These are phyloP conservation scores for Platismatia glauca DNA, from an alignment of 495 filamentous ascomycete species.

Conservation along the genomic window DNA sequence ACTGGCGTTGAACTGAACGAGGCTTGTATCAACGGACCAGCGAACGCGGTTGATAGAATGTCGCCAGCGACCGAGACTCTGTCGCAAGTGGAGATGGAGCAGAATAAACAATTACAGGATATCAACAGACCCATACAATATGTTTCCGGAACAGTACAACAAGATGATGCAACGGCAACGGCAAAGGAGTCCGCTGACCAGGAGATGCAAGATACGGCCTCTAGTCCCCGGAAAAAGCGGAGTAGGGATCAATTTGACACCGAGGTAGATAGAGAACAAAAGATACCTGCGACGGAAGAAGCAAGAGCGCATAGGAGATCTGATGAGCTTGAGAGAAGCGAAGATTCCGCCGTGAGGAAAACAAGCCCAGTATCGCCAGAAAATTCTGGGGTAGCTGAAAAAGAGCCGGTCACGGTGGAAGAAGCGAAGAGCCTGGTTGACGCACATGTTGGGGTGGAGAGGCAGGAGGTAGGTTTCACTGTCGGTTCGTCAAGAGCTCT, in stretches of 20 bases:
- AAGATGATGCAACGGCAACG: neutral
- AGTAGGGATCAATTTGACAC: slow-evolving; percentile 45
- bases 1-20: neutral
- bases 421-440: neutral
- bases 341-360: neutral
- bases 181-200: slow-evolving; percentile 7
- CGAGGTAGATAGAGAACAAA: slow-evolving; percentile 28
- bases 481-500: neutral
- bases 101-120: neutral
- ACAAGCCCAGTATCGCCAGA: neutral
- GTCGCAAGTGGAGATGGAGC: neutral
- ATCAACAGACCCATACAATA: neutral
- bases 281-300: slow-evolving; percentile 25
- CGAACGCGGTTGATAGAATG: neutral
- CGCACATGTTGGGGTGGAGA: neutral
- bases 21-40: neutral
- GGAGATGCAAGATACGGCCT: slow-evolving; percentile 22
- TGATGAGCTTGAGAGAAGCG: slow-evolving; percentile 20
- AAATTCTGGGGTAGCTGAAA: neutral
- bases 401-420: neutral
- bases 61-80: neutral
- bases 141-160: neutral
- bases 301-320: slow-evolving; percentile 23
- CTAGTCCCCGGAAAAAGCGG: slow-evolving; percentile 42
- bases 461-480: neutral